These are phyloP conservation scores for Colletotrichum tamarilloi DNA, from an alignment of 2,329 filamentous ascomycete species.

Conservation along the genomic window DNA sequence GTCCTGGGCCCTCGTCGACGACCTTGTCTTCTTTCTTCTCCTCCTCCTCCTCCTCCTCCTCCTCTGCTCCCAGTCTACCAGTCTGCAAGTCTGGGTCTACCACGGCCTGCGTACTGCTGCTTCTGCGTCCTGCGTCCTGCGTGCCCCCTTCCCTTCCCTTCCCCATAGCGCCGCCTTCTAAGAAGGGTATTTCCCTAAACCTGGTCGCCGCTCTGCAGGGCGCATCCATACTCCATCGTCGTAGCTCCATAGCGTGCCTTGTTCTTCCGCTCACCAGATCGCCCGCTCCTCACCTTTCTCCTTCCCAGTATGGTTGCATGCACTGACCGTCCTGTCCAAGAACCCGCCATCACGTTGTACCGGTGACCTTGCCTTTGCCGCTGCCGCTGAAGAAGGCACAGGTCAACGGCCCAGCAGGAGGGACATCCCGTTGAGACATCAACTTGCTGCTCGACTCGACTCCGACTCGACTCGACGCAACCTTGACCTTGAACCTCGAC, in stretches of 20 bases:
- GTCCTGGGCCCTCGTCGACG: constrained; percentile 20
- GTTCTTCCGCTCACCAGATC: constrained; percentile 47
- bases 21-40: constrained; percentile 18
- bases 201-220: constrained; percentile 34
- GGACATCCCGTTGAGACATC: constrained; percentile 24
- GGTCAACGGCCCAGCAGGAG: constrained; percentile 45
- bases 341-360: constrained; percentile 30
- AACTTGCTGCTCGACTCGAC: constrained; percentile 15
- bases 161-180: constrained; percentile 37
- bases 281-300: constrained; percentile 52
- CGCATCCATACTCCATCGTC: constrained; percentile 38
- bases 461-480: constrained; percentile 34
- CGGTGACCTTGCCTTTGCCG: constrained; percentile 31
- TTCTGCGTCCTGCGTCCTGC: neutral
- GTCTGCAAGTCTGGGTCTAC: neutral
- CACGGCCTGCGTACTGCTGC: neutral
- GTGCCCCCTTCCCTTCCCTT: constrained; percentile 26
- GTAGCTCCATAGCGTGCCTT: constrained; percentile 36
- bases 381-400: constrained; percentile 46
- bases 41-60: neutral
- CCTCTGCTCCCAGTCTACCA: neutral
- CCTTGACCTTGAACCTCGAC: constrained; percentile 28
- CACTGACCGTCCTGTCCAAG: constrained; percentile 44
- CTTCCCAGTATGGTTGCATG: constrained; percentile 62
- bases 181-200: constrained; percentile 36